phyloP scores from a whole-genome alignment of 257 asterid genomes.

The Lavandula angustifolia region DNA sequence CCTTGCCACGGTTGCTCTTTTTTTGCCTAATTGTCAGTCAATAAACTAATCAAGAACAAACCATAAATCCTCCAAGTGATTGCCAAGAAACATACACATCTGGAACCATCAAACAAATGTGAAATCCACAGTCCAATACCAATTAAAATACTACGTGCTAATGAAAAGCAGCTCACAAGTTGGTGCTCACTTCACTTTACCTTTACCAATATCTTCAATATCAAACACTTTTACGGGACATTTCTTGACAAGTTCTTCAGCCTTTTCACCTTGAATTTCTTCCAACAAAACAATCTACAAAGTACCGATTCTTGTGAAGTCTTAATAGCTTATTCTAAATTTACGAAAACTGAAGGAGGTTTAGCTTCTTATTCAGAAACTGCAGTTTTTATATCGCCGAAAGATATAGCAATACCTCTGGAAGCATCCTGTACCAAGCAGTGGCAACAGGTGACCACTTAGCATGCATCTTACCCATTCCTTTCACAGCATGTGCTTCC shows the following conservation, averaged over 20 bases:
- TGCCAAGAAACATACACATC: conserved; percentile 5
- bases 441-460: conserved; percentile 99
- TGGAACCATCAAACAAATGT: neutral
- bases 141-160: neutral
- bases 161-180: neutral
- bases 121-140: conserved; percentile 16
- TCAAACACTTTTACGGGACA: conserved; percentile 91
- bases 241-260: conserved; percentile 76
- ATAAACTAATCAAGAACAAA: conserved; percentile 16
- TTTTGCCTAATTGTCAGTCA: conserved; percentile 45
- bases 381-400: neutral
- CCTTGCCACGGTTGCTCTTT: conserved; percentile 74
- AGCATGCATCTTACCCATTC: conserved; percentile 92
- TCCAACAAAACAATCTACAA: conserved; percentile 67
- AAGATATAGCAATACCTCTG: conserved; percentile 61
- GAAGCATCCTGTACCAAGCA: conserved; percentile 98
- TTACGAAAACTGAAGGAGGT: neutral
- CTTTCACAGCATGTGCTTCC: conserved; percentile 98
- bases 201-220: conserved; percentile 80
- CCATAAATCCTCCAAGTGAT: neutral
- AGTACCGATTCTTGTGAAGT: conserved; percentile 1
- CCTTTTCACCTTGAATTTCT: conserved; percentile 73
- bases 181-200: conserved; percentile 39
- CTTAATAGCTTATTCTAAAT: neutral
- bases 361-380: no score